phyloP scores from a whole-genome alignment of 192 early-diverging fungal genomes.

The Phlyctochytrium planicorne region DNA sequence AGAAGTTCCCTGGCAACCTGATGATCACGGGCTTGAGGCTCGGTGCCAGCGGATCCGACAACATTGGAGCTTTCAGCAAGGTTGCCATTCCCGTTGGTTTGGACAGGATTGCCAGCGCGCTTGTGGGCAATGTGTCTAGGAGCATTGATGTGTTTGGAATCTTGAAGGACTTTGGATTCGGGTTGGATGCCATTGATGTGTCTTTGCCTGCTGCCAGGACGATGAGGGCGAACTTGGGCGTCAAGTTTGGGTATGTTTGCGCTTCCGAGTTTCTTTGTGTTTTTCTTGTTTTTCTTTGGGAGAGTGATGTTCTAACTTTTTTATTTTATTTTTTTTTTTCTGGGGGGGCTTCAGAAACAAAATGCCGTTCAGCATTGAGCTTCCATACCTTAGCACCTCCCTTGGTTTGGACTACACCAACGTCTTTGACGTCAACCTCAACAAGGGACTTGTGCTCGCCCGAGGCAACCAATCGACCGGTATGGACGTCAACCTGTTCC shows the following conservation, averaged over 20 bases:
- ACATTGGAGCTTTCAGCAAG: constrained; percentile 19
- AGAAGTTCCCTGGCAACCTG: constrained; percentile 11
- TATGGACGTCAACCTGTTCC: background rate
- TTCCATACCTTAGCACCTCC: background rate
- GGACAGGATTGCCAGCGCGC: background rate
- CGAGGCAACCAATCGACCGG: background rate
- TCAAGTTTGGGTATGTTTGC: constrained; percentile 2
- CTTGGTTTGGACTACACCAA: background rate
- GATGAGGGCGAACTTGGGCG: background rate
- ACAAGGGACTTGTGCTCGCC: background rate
- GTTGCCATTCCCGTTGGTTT: constrained; percentile 1
- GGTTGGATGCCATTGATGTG: background rate
- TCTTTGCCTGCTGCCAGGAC: background rate
- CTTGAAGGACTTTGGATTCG: constrained; percentile 1
- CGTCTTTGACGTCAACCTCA: background rate
- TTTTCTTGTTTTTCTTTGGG: background rate
- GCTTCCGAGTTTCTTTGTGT: too few relatives aligned
- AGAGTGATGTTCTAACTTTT: background rate
- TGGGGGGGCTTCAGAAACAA: background rate
- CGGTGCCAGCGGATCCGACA: constrained; percentile 4
- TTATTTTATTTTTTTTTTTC: background rate
- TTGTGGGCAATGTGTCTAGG: background rate
- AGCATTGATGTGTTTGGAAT: constrained; percentile 3
- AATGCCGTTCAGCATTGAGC: background rate
- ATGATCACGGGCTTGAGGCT: constrained; percentile 12